Percentiles rank a stretch among this genome's conserved stretches.
Conservation (phyloP, 805 yeast species). For the Candida schatavii region DNA sequence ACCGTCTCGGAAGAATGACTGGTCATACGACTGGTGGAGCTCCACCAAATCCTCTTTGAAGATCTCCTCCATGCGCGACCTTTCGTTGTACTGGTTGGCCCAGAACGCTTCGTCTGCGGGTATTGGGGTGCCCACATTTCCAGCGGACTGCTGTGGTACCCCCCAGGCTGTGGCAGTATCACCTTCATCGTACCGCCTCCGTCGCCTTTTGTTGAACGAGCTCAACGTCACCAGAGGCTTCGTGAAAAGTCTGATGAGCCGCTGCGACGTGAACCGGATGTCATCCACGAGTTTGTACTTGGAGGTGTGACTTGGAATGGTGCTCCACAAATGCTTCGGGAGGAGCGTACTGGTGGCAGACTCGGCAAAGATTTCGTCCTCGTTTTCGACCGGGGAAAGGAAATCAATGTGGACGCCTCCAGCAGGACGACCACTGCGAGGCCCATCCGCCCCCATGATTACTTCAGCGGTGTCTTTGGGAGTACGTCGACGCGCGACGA, state of each 20-base stretch:
- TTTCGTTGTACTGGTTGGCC: slow-evolving; percentile 16
- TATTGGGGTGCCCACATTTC: not conserved
- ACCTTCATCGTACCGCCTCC: not conserved
- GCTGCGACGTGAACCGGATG: slow-evolving; percentile 58
- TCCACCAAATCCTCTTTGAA: slow-evolving; percentile 15
- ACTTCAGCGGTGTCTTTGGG: not conserved
- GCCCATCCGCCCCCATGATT: too few relatives aligned
- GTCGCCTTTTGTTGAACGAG: slow-evolving; percentile 19
- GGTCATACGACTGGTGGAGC: slow-evolving; percentile 17
- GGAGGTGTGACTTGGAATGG: not conserved
- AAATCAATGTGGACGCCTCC: not conserved
- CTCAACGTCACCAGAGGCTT: slow-evolving; percentile 52
- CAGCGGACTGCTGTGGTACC: not conserved
- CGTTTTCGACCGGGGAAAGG: not conserved
- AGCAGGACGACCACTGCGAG: too few relatives aligned
- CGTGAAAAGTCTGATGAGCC: slow-evolving; percentile 57
- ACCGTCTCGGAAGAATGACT: slow-evolving; percentile 12
- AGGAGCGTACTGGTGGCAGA: not conserved
- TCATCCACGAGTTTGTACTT: slow-evolving; percentile 58
- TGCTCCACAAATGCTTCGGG: slow-evolving; percentile 1
- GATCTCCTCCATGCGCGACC: slow-evolving; percentile 7
- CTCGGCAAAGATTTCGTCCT: slow-evolving; percentile 1
- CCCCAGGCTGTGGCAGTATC: not conserved
- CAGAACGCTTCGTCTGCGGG: slow-evolving; percentile 13
- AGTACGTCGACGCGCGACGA: not conserved